Percentiles rank a stretch among this genome's conserved stretches.
Evolutionary conservation across 306 rosid species (phyloP).

Genomic region (Prinsepia uniflora): DNA sequence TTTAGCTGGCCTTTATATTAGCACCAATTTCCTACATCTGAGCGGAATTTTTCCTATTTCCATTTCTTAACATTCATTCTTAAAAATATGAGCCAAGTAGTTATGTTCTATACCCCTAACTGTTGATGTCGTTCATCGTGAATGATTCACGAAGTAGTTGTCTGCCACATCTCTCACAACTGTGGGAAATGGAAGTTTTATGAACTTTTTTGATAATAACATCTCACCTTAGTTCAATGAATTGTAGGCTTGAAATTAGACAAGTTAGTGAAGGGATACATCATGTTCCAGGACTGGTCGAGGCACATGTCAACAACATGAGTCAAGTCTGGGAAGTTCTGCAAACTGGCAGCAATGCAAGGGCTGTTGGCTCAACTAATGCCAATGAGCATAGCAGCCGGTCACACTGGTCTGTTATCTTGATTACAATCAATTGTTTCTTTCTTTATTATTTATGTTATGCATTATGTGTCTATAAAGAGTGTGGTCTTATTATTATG

Average conservation of each 20-base stretch:
- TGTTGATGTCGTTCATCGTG: background rate
- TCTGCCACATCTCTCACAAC: background rate
- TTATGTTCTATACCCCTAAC: background rate
- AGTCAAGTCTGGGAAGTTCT: conserved; percentile 95
- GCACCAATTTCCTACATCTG: background rate
- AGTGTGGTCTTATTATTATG: conserved; percentile 15
- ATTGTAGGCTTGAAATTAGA: conserved; percentile 72
- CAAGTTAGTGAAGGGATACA: conserved; percentile 88
- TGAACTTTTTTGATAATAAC: conserved; percentile 14
- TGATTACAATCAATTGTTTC: background rate
- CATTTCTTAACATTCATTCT: background rate
- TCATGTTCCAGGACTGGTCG: conserved; percentile 88
- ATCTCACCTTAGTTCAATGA: conserved; percentile 12
- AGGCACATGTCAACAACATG: conserved; percentile 82
- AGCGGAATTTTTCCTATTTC: background rate
- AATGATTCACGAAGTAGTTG: background rate
- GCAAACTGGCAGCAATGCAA: conserved; percentile 93
- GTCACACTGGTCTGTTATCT: conserved; percentile 71
- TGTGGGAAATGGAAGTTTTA: background rate
- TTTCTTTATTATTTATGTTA: background rate
- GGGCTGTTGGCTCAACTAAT: conserved; percentile 87
- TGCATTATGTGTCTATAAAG: no score
- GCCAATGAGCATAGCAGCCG: conserved; percentile 94
- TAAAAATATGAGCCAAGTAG: background rate
- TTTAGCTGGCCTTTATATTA: background rate